These are phyloP conservation scores for Aspergillus felis DNA, from an alignment of 2,329 filamentous ascomycete genomes.

Conservation along the genomic window DNA sequence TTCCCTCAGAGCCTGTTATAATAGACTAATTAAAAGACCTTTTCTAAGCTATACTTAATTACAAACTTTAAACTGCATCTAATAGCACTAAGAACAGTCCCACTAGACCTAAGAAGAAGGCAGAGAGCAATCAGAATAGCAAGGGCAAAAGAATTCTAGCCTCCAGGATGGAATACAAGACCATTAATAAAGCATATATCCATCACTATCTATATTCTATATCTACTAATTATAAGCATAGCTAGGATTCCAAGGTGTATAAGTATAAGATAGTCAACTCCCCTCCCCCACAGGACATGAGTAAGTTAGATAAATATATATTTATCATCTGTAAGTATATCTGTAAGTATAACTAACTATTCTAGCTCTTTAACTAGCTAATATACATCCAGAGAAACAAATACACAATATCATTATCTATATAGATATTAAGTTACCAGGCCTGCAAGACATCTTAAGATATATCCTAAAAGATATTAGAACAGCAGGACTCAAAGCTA, in stretches of 20 bases:
- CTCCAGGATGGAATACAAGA: background rate
- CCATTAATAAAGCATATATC: background rate
- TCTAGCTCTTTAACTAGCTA: background rate
- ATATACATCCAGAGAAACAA: background rate
- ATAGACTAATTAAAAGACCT: no score
- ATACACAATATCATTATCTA: background rate
- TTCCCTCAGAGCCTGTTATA: no score
- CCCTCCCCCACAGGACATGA: background rate
- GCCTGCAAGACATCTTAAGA: background rate
- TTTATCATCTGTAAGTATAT: constrained; percentile 1
- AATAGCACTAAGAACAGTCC: no score
- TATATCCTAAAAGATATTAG: background rate
- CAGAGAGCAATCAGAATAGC: background rate
- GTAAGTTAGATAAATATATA: background rate
- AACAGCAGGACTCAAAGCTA: background rate
- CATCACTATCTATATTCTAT: background rate
- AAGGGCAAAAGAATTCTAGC: background rate
- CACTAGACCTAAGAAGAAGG: background rate
- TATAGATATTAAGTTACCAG: background rate
- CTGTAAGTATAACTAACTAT: background rate
- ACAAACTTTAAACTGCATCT: no score
- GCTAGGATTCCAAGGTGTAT: background rate
- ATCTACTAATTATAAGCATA: background rate
- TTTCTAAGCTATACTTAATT: no score
- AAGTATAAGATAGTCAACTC: background rate